Percentiles rank a stretch among this genome's conserved stretches.
phyloP scores from a whole-genome alignment of 2,329 filamentous ascomycete genomes.

The Aschersonia sp. region DNA sequence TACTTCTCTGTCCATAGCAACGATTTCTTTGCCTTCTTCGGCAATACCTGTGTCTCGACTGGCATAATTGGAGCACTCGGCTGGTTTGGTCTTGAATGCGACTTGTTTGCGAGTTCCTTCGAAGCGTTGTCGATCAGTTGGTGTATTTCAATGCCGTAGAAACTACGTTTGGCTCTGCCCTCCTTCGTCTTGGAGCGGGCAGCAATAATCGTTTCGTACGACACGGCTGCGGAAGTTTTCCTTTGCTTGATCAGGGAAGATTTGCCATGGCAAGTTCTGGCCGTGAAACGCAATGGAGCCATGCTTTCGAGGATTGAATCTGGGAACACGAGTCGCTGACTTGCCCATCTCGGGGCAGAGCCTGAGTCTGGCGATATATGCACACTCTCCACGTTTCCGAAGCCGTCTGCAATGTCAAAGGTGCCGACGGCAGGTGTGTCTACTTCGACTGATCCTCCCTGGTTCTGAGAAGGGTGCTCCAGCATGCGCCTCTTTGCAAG shows the following conservation, averaged over 20 bases:
- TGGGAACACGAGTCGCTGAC: slow-evolving; percentile 12
- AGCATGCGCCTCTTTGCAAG: slow-evolving; percentile 18
- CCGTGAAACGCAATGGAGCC: slow-evolving; percentile 20
- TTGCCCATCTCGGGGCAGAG: slow-evolving; percentile 5
- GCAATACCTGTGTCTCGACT: slow-evolving; percentile 19
- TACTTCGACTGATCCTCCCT: neutral
- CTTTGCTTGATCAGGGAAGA: slow-evolving; percentile 41
- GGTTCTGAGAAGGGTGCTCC: slow-evolving; percentile 9
- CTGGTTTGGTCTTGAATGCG: slow-evolving; percentile 9
- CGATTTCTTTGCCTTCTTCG: slow-evolving; percentile 31
- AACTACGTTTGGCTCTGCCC: slow-evolving; percentile 57
- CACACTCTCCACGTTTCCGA: neutral
- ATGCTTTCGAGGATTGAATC: slow-evolving; percentile 12
- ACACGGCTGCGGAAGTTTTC: slow-evolving; percentile 25
- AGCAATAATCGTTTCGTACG: slow-evolving; percentile 55
- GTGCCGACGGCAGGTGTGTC: neutral
- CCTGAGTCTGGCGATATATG: neutral
- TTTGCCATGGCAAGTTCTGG: slow-evolving; percentile 43
- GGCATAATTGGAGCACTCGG: slow-evolving; percentile 24
- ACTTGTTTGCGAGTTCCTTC: slow-evolving; percentile 35
- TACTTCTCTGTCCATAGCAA: slow-evolving; percentile 97
- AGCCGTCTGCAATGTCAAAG: slow-evolving; percentile 1
- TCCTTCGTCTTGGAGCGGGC: slow-evolving; percentile 51
- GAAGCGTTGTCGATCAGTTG: slow-evolving; percentile 59
- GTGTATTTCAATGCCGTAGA: slow-evolving; percentile 90